Conservation (phyloP, 306 rosid species). For the Albizia julibrissin region DNA sequence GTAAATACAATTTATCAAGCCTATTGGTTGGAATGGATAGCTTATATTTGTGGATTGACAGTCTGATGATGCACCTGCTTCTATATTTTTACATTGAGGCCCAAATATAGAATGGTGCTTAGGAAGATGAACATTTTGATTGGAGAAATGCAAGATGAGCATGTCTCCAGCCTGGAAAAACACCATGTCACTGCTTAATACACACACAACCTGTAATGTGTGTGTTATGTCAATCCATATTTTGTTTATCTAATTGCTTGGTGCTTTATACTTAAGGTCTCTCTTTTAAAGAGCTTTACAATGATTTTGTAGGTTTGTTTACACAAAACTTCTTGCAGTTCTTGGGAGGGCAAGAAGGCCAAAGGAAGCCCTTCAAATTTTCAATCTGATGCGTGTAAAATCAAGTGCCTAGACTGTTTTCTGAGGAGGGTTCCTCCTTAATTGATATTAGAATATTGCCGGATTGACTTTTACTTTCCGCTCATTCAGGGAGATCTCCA, state of each 20-base stretch:
- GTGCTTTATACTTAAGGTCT: constrained; percentile 15
- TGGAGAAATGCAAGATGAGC: constrained; percentile 12
- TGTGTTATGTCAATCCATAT: neutral
- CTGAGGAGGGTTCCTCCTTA: constrained; percentile 13
- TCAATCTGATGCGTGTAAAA: constrained; percentile 76
- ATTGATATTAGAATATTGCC: constrained; percentile 28
- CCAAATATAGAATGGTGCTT: constrained; percentile 5
- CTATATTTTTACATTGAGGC: neutral
- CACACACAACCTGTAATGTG: neutral
- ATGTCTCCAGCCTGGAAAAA: constrained; percentile 11
- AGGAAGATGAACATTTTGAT: constrained; percentile 4
- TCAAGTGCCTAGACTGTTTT: constrained; percentile 41
- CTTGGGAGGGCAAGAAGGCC: constrained; percentile 89
- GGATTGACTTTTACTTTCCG: constrained; percentile 36
- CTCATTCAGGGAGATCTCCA: constrained; percentile 66
- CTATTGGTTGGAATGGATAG: neutral
- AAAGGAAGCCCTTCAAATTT: constrained; percentile 76
- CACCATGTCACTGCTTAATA: neutral
- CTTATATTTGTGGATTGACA: neutral
- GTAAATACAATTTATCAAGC: neutral
- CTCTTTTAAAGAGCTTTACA: constrained; percentile 9
- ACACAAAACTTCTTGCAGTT: constrained; percentile 84
- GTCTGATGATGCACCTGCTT: constrained; percentile 3
- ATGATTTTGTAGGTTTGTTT: constrained; percentile 74
- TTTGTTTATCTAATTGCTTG: constrained; percentile 21